Evolutionary conservation across 2,329 filamentous ascomycete species (phyloP), one percentile per base, ranked within the genome.

Genomic region (Hypocrella siamensis): DNA sequence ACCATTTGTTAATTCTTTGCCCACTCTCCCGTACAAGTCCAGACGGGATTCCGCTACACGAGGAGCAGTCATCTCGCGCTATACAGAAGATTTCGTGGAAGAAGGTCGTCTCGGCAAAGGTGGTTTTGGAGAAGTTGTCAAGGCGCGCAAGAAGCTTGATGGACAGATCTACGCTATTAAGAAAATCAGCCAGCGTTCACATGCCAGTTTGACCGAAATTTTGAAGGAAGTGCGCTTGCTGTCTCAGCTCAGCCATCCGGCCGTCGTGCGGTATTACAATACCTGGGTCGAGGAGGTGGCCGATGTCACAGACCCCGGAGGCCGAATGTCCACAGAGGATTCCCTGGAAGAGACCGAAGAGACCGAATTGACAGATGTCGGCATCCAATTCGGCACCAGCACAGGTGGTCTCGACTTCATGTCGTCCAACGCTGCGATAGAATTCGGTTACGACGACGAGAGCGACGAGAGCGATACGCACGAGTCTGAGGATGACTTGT

Each of bases 151-250:
- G 53, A 93, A 90, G 57, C 71, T 94, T 4, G 90, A 96, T 49
- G 83, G 83, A 1, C 81, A 86, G 35, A 78, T 92, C 27, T 98
- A 96, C 54, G 90, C 90, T 14, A 82, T 98, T 49, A 98, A 98
- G 53, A 94, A 96, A 51, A 90, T 98, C 38, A 83, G 76, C 1
- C 82, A 90, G 42, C 77, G 78, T 31, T 83, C 83, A 1, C 70
- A 79, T 17, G 68, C 76, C 36, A 82, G 80, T 35, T 62, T 96
- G 25, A 86, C 80, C 1, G 81, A 93, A 48, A 76, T 86, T 10
- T 52, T 88, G 17, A 84, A 81, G 33, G 82, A 90, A 52, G 88
- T 94, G 26, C 79, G 86, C 49, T 60, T 96, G 7, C 63, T 98
- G 12, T 93, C 88, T n/a, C 75, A 84, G 37, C 68, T 98, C 35